Percentiles rank a stretch among this genome's conserved stretches.
These are phyloP conservation scores for Drosera capensis DNA, from an alignment of 148 eudicot genomes.

Conservation along the genomic window DNA sequence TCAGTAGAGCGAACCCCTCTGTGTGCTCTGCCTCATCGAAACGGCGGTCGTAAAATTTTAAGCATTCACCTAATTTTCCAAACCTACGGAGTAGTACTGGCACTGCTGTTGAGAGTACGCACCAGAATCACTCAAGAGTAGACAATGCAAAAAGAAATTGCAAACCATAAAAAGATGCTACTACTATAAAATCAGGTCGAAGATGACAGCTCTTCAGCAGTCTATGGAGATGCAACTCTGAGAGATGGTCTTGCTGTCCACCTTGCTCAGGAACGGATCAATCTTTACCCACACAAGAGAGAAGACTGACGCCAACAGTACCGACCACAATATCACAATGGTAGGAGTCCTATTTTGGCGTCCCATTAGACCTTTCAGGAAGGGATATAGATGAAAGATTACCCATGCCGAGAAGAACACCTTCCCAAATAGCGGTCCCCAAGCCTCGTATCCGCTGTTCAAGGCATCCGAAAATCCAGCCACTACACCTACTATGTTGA, in stretches of 20 bases:
- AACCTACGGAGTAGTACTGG: too few species aligned
- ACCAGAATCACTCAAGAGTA: too few species aligned
- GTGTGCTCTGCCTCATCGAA: too few species aligned
- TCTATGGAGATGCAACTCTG: slow-evolving; percentile 72
- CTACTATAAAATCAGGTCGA: too few species aligned
- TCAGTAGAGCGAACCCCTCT: too few species aligned
- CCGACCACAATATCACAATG: slow-evolving; percentile 84
- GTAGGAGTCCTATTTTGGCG: slow-evolving; percentile 93
- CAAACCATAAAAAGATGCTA: too few species aligned
- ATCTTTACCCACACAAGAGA: slow-evolving; percentile 98
- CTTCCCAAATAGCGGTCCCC: slow-evolving; percentile 95
- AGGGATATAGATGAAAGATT: slow-evolving; percentile 84
- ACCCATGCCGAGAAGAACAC: slow-evolving; percentile 93
- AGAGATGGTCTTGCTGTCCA: slow-evolving; percentile 21
- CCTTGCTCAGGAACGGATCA: slow-evolving; percentile 62
- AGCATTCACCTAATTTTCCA: too few species aligned
- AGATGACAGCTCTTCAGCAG: slow-evolving; percentile 36
- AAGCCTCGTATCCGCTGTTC: slow-evolving; percentile 78
- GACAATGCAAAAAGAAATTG: too few species aligned
- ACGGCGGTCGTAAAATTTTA: too few species aligned
- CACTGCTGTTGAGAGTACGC: too few species aligned
- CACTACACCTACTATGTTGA: slow-evolving; percentile 84
- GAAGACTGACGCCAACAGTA: slow-evolving; percentile 90
- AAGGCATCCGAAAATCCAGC: slow-evolving; percentile 94
- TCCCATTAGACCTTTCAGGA: slow-evolving; percentile 98